Evolutionary conservation across 805 yeast genomes (phyloP).

Genomic region (Grigorovia yakushimaensis): DNA sequence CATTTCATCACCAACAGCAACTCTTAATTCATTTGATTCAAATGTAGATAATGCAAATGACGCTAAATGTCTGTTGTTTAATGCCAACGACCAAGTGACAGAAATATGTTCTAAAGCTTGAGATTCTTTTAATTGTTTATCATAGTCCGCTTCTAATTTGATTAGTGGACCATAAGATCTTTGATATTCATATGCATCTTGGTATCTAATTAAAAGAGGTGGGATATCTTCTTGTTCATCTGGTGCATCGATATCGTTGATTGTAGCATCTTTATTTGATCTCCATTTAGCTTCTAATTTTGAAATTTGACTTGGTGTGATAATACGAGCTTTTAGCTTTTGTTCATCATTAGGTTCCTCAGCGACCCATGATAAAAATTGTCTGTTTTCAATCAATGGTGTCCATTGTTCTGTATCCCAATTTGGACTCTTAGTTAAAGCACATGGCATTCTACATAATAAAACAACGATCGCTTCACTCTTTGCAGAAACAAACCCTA

Average conservation of each 20-base stretch:
- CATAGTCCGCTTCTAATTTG: conserved; percentile 72
- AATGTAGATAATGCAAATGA: conserved; percentile 58
- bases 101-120: conserved; percentile 65
- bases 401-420: conserved; percentile 92
- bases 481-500: conserved; percentile 84
- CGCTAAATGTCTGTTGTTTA: conserved; percentile 56
- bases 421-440: conserved; percentile 59
- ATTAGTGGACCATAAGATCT: conserved; percentile 77
- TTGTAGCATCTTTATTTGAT: conserved; percentile 56
- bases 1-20: conserved; percentile 81
- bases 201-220: conserved; percentile 68
- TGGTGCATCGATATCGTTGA: conserved; percentile 51
- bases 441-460: conserved; percentile 81
- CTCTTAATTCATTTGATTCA: conserved; percentile 55
- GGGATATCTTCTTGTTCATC: conserved; percentile 49
- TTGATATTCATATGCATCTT: conserved; percentile 79
- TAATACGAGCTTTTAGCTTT: conserved; percentile 41
- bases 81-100: conserved; percentile 64
- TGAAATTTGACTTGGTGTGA: conserved; percentile 55
- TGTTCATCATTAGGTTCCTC: conserved; percentile 59
- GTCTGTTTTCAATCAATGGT: conserved; percentile 70
- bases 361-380: conserved; percentile 75
- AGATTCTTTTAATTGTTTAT: conserved; percentile 61
- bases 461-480: conserved; percentile 79
- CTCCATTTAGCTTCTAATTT: conserved; percentile 79